Percentiles rank a stretch among this genome's conserved stretches.
These are phyloP conservation scores for Claviceps sp. DNA, from an alignment of 2,329 filamentous ascomycete species.

Conservation along the genomic window DNA sequence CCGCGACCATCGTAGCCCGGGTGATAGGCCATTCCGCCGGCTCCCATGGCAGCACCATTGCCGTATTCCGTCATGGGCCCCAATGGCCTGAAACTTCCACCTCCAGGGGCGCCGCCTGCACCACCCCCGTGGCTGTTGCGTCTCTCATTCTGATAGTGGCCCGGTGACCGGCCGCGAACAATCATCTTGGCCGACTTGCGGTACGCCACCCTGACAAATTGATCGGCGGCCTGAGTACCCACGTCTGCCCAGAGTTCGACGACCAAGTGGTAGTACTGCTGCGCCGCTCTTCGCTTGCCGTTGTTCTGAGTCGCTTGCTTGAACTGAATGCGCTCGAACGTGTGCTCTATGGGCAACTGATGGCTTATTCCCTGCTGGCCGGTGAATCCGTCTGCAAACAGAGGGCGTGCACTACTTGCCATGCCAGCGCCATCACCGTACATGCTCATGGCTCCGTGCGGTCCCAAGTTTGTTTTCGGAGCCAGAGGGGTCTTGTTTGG, in stretches of 20 bases:
- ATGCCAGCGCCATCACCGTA: slow-evolving; percentile 25
- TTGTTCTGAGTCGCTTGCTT: slow-evolving; percentile 92
- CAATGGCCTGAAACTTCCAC: slow-evolving; percentile 27
- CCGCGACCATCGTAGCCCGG: slow-evolving; percentile 15
- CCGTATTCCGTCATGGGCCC: slow-evolving; percentile 16
- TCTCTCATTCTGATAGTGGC: slow-evolving; percentile 63
- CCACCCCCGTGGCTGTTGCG: slow-evolving; percentile 58
- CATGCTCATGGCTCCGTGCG: slow-evolving; percentile 30
- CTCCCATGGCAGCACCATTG: slow-evolving; percentile 24
- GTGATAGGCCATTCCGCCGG: slow-evolving; percentile 12
- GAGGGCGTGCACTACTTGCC: slow-evolving; percentile 11
- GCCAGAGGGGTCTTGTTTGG: slow-evolving; percentile 56
- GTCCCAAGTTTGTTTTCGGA: slow-evolving; percentile 48
- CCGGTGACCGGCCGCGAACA: slow-evolving; percentile 71
- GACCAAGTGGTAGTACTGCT: slow-evolving; percentile 87
- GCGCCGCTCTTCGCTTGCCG: slow-evolving; percentile 75
- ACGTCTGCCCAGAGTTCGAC: slow-evolving; percentile 70
- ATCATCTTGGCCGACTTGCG: slow-evolving; percentile 70
- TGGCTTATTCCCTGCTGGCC: slow-evolving; percentile 17
- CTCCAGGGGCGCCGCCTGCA: slow-evolving; percentile 49
- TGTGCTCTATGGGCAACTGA: slow-evolving; percentile 38
- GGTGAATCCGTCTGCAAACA: slow-evolving; percentile 31
- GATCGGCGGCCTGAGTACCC: slow-evolving; percentile 31
- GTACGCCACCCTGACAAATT: slow-evolving; percentile 58
- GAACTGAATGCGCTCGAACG: slow-evolving; percentile 86